phyloP scores from a whole-genome alignment of 2,329 filamentous ascomycete species.

The Colletotrichum sp. region DNA sequence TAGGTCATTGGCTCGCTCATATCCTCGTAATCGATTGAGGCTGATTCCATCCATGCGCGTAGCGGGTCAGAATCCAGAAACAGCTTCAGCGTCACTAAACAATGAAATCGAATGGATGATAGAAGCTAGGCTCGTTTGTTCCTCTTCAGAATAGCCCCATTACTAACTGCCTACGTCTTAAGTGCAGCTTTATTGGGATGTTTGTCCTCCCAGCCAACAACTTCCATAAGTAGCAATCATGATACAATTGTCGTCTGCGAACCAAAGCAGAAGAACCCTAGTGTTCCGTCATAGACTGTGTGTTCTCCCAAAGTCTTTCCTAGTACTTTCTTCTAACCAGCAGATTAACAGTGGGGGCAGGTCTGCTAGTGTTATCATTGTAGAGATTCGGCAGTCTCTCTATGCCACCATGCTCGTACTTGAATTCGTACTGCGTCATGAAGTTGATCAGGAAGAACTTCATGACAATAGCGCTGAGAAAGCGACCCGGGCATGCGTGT shows the following conservation, averaged over 20 bases:
- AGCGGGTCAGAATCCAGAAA: neutral
- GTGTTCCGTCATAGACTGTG: neutral
- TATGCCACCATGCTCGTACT: neutral
- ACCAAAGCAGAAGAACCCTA: accelerated
- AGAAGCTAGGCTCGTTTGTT: too few species aligned
- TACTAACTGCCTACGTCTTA: too few species aligned
- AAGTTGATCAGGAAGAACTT: neutral
- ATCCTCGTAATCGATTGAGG: accelerated
- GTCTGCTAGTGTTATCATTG: neutral
- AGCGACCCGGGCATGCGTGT: neutral
- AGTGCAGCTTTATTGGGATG: neutral
- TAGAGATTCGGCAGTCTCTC: neutral
- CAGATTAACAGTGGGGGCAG: neutral
- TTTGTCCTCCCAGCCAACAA: too few species aligned
- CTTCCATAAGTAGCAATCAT: too few species aligned
- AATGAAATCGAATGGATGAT: too few species aligned
- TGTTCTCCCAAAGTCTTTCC: accelerated
- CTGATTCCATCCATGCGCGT: accelerated
- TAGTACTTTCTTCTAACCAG: neutral
- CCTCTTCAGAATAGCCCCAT: too few species aligned
- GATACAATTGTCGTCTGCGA: neutral
- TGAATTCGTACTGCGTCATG: neutral
- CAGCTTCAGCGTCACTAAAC: neutral
- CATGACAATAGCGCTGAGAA: neutral
- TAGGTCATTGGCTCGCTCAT: neutral